phyloP scores from a whole-genome alignment of 257 asterid species.

The Asclepias syriaca region DNA sequence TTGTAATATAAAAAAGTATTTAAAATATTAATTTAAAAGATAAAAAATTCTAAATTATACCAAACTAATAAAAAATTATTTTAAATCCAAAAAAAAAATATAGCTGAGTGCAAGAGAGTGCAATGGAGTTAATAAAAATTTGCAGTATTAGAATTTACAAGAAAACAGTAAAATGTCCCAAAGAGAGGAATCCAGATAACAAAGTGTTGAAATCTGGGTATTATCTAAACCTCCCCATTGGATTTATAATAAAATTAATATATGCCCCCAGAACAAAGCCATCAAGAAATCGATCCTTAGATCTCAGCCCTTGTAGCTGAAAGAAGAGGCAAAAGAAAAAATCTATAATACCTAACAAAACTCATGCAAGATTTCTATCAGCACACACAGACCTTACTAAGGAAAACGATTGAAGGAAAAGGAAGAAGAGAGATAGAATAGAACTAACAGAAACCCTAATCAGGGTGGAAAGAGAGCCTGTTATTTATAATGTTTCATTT shows the following conservation, averaged over 20 bases:
- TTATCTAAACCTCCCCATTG: conserved; percentile 20
- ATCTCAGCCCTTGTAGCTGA: conserved; percentile 56
- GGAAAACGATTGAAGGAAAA: neutral
- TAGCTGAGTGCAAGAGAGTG: too few species aligned
- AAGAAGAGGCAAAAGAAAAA: conserved; percentile 53
- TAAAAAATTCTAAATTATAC: too few species aligned
- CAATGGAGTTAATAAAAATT: too few species aligned
- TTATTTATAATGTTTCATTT: too few species aligned
- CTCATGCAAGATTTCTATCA: too few species aligned
- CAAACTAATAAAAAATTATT: too few species aligned
- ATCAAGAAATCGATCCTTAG: conserved; percentile 50
- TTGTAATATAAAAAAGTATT: too few species aligned
- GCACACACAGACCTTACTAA: neutral
- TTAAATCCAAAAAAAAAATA: too few species aligned
- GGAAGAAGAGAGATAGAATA: neutral
- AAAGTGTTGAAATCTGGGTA: conserved; percentile 15
- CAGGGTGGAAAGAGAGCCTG: neutral
- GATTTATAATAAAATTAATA: conserved; percentile 14
- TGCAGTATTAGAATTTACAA: neutral
- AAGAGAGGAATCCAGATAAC: conserved; percentile 45
- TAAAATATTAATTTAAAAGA: too few species aligned
- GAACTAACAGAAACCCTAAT: neutral
- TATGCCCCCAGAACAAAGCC: conserved; percentile 84
- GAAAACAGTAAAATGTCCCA: conserved; percentile 29
- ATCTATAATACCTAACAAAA: too few species aligned